phyloP scores from a whole-genome alignment of 139 green algal genomes.

The Ostreobium quekettii region DNA sequence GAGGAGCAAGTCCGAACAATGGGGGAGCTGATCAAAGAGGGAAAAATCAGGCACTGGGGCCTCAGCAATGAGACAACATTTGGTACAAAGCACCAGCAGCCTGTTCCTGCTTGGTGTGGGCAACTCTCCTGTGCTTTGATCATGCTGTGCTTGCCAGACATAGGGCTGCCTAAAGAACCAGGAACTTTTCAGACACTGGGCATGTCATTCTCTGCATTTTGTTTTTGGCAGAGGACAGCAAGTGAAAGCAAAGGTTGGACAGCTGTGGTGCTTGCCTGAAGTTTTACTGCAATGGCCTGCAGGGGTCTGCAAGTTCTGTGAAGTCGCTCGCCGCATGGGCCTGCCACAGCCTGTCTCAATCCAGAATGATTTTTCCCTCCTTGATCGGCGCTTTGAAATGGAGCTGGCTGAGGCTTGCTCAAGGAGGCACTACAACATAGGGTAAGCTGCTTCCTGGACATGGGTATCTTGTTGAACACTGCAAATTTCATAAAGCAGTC shows the following conservation, averaged over 20 bases:
- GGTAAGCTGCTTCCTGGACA: neutral
- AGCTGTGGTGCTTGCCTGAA: too few relatives aligned
- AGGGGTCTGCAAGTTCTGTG: conserved; percentile 25
- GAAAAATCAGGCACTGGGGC: conserved; percentile 74
- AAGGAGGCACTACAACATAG: conserved; percentile 35
- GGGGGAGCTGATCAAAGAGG: conserved; percentile 52
- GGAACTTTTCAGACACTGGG: neutral
- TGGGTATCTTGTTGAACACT: neutral
- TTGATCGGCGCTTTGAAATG: conserved; percentile 8
- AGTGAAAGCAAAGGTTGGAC: too few relatives aligned
- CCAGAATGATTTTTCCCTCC: conserved; percentile 59
- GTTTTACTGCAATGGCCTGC: neutral
- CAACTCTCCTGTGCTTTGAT: neutral
- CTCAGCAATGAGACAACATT: conserved; percentile 76
- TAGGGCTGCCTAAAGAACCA: neutral
- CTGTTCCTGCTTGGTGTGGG: too few relatives aligned
- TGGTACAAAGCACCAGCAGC: too few relatives aligned
- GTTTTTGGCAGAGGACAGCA: neutral
- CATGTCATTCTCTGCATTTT: neutral
- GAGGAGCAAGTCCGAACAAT: conserved; percentile 37
- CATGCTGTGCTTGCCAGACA: neutral
- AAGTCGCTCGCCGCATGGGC: conserved; percentile 48
- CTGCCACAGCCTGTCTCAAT: conserved; percentile 58
- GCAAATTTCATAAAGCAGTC: neutral
- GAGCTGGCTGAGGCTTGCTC: conserved; percentile 52